Conservation (phyloP, 2,329 filamentous ascomycete genomes). For the Xylaria sp. region DNA sequence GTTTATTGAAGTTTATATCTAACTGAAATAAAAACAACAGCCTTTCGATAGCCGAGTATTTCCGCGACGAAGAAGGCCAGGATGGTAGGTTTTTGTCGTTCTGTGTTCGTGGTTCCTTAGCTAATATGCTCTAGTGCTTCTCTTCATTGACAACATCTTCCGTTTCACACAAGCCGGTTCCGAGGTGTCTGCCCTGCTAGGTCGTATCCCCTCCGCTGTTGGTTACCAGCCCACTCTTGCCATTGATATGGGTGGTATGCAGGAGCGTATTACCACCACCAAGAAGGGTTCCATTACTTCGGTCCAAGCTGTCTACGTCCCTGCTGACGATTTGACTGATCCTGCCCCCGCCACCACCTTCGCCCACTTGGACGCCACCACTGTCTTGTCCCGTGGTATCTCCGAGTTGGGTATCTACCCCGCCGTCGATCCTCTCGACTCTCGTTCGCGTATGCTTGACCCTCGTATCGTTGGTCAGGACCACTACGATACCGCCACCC, state of each 20-base stretch:
- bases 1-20: no score
- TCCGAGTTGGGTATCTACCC: slow-evolving; percentile 99
- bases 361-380: slow-evolving; percentile 99
- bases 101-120: neutral
- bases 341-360: slow-evolving; percentile 99
- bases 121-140: slow-evolving; percentile 71
- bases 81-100: slow-evolving; percentile 70
- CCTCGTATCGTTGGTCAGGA: slow-evolving; percentile 98
- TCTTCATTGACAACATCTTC: slow-evolving; percentile 99
- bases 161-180: slow-evolving; percentile 99
- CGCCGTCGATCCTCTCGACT: slow-evolving; percentile 99
- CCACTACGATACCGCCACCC: slow-evolving; percentile 94
- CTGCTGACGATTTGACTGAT: slow-evolving; percentile 99
- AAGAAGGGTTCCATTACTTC: slow-evolving; percentile 99
- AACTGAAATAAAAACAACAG: neutral
- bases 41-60: slow-evolving; percentile 81
- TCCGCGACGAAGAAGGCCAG: slow-evolving; percentile 80
- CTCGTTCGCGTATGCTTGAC: slow-evolving; percentile 99
- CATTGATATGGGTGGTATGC: slow-evolving; percentile 99
- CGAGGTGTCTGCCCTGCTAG: slow-evolving; percentile 98
- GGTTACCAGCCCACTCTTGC: slow-evolving; percentile 99
- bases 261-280: slow-evolving; percentile 99
- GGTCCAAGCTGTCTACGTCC: slow-evolving; percentile 99
- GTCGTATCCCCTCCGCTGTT: slow-evolving; percentile 99
- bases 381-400: slow-evolving; percentile 99